Evolutionary conservation across 2,329 filamentous ascomycete genomes (phyloP).

Genomic region (Colletotrichum salicis): DNA sequence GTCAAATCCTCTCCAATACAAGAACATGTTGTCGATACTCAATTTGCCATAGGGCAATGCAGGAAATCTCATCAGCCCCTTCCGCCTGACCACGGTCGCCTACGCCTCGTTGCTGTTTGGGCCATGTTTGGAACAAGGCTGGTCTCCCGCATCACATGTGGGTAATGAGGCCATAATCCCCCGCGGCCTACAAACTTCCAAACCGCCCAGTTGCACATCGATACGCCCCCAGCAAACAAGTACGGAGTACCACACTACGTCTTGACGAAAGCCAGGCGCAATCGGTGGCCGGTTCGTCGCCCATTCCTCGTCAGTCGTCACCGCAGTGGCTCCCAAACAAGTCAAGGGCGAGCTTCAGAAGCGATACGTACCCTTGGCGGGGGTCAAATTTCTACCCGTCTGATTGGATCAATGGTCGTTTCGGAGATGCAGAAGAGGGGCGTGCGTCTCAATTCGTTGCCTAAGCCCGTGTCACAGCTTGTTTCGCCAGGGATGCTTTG

Average conservation of each 20-base stretch:
- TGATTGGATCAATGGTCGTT: constrained; percentile 26
- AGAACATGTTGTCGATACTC: neutral
- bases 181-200: constrained; percentile 19
- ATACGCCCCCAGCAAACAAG: neutral
- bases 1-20: neutral
- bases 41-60: neutral
- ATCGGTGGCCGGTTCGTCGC: neutral
- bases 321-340: neutral
- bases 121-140: constrained; percentile 34
- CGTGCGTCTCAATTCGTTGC: constrained; percentile 28
- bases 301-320: neutral
- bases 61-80: neutral
- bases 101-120: constrained; percentile 27
- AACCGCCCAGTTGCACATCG: constrained; percentile 31
- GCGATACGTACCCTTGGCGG: constrained; percentile 17
- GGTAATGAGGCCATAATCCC: constrained; percentile 34
- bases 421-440: constrained; percentile 29
- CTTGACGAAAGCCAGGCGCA: neutral
- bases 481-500: constrained; percentile 52
- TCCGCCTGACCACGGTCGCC: constrained; percentile 5
- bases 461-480: constrained; percentile 44
- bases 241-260: neutral
- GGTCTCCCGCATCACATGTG: constrained; percentile 19
- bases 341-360: constrained; percentile 19
- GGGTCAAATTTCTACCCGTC: neutral